Percentiles rank a stretch among this genome's conserved stretches.
phyloP scores from a whole-genome alignment of 176 grass and related monocot genomes.

The Carex kokanica region DNA sequence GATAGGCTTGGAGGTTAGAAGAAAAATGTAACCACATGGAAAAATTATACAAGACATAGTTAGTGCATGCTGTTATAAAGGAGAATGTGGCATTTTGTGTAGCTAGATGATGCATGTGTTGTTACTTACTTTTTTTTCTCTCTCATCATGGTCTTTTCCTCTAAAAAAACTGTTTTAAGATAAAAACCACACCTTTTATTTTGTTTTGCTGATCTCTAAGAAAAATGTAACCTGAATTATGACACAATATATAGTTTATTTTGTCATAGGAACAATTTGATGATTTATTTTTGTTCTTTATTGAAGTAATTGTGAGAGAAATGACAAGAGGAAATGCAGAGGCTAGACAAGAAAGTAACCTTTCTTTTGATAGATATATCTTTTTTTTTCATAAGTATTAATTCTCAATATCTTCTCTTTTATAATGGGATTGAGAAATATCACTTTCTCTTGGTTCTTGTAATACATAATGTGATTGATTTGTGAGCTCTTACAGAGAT shows the following conservation, averaged over 20 bases:
- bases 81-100: constrained; percentile 16
- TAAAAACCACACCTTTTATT: neutral
- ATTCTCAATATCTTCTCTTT: neutral
- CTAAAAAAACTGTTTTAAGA: neutral
- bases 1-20: neutral
- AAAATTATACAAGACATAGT: neutral
- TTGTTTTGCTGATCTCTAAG: neutral
- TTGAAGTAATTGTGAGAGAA: neutral
- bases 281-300: too few species aligned
- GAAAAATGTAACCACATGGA: neutral
- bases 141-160: neutral
- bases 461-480: too few species aligned
- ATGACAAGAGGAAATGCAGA: neutral
- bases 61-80: neutral
- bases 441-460: too few species aligned
- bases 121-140: neutral
- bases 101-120: neutral
- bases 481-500: too few species aligned
- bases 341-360: neutral
- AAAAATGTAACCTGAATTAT: neutral
- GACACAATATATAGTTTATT: neutral
- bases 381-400: too few species aligned
- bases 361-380: neutral
- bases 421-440: too few species aligned
- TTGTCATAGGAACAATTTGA: too few species aligned